Evolutionary conservation across 2,329 filamentous ascomycete species (phyloP).

Genomic region (Colletotrichum salicis): DNA sequence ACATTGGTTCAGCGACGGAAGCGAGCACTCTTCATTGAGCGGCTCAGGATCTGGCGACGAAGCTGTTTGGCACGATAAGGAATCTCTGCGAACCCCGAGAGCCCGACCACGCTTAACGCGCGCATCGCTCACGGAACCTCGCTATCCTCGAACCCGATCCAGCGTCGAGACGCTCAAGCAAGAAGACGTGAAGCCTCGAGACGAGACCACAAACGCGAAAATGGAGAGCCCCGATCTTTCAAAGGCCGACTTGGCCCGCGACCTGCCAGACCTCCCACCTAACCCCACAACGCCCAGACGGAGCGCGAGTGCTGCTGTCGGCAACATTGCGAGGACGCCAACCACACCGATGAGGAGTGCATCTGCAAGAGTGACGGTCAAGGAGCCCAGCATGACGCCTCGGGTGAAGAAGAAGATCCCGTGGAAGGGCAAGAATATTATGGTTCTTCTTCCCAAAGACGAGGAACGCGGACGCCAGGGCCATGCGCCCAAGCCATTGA

Average conservation of each 20-base stretch:
- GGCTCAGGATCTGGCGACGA: slow-evolving; percentile 67
- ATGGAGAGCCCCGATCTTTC: slow-evolving; percentile 34
- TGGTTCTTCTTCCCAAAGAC: slow-evolving; percentile 75
- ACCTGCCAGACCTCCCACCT: slow-evolving; percentile 14
- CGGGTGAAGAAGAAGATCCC: slow-evolving; percentile 76
- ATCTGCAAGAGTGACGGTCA: slow-evolving; percentile 47
- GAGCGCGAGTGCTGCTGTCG: slow-evolving; percentile 44
- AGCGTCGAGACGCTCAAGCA: slow-evolving; percentile 67
- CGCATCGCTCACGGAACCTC: slow-evolving; percentile 42
- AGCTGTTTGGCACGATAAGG: slow-evolving; percentile 60
- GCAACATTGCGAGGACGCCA: slow-evolving; percentile 42
- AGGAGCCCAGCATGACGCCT: slow-evolving; percentile 59
- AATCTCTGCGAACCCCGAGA: slow-evolving; percentile 60
- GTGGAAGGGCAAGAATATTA: slow-evolving; percentile 80
- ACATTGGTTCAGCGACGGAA: slow-evolving; percentile 50
- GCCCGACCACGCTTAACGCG: slow-evolving; percentile 43
- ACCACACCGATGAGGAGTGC: slow-evolving; percentile 48
- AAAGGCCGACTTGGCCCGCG: slow-evolving; percentile 25
- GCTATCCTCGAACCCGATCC: slow-evolving; percentile 58
- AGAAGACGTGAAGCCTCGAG: slow-evolving; percentile 37
- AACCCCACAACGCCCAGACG: slow-evolving; percentile 44
- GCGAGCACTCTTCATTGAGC: slow-evolving; percentile 80
- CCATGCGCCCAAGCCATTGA: slow-evolving; percentile 64
- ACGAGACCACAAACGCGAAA: slow-evolving; percentile 1
- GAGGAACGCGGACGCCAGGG: slow-evolving; percentile 71